Conservation (phyloP, 352 stramenopile species). For the Phytopythium cucurbitacearum region DNA sequence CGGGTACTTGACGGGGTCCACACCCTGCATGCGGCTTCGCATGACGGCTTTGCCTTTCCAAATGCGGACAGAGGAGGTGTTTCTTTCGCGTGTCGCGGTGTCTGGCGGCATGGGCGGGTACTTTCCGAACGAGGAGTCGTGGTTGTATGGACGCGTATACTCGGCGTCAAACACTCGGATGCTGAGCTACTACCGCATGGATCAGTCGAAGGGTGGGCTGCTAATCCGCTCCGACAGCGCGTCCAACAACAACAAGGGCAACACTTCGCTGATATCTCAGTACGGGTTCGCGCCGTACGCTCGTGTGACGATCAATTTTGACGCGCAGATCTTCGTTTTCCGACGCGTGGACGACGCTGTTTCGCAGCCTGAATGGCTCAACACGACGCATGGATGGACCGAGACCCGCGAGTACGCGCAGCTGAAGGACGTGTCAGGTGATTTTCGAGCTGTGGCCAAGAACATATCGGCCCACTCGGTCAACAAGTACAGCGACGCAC, state of each 20-base stretch:
- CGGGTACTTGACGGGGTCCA: slow-evolving; percentile 4
- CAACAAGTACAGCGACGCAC: slow-evolving; percentile 73
- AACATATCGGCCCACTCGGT: slow-evolving; percentile 60
- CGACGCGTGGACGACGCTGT: slow-evolving; percentile 47
- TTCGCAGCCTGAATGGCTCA: slow-evolving; percentile 66
- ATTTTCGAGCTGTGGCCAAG: slow-evolving; percentile 55
- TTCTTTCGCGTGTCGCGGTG: slow-evolving; percentile 37
- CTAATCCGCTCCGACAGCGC: slow-evolving; percentile 60
- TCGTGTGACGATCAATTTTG: slow-evolving; percentile 72
- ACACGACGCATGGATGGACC: slow-evolving; percentile 48
- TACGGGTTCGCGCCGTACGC: slow-evolving; percentile 63
- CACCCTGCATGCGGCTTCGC: slow-evolving; percentile 65
- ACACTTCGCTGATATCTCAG: slow-evolving; percentile 33
- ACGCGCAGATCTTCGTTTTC: slow-evolving; percentile 71
- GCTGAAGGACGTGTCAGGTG: slow-evolving; percentile 47
- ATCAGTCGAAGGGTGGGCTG: slow-evolving; percentile 51
- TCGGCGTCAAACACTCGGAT: slow-evolving; percentile 60
- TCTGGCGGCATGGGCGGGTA: slow-evolving; percentile 73
- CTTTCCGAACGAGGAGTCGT: slow-evolving; percentile 51
- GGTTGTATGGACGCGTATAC: slow-evolving; percentile 65
- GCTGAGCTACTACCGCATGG: slow-evolving; percentile 80
- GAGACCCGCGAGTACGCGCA: slow-evolving; percentile 67
- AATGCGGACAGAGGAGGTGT: slow-evolving; percentile 62
- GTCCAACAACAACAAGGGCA: slow-evolving; percentile 77
- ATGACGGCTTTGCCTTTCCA: slow-evolving; percentile 77